These are phyloP conservation scores for Wallacemonas sp. DNA, from an alignment of 208 protist genomes.

Conservation along the genomic window DNA sequence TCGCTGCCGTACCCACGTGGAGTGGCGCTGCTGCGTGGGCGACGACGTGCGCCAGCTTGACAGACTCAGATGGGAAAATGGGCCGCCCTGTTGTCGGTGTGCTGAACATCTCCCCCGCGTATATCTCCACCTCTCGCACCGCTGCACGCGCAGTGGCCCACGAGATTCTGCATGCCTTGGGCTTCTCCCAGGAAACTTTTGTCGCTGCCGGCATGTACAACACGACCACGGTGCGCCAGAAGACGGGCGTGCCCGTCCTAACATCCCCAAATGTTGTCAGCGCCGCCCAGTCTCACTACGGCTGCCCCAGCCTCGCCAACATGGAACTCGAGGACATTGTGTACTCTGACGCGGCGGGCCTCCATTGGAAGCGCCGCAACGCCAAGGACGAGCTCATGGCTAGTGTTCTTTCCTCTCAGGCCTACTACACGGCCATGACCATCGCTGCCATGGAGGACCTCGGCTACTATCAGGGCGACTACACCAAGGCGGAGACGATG, in stretches of 20 bases:
- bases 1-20: slow-evolving; percentile 12
- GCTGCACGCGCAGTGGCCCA: slow-evolving; percentile 27
- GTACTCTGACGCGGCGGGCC: no score
- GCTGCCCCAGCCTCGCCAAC: no score
- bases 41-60: background rate
- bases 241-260: background rate
- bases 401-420: no score
- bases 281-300: no score
- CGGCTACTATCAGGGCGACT: slow-evolving; percentile 52
- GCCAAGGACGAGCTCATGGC: no score
- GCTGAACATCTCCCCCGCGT: slow-evolving; percentile 23
- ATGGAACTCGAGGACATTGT: no score
- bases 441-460: slow-evolving; percentile 65
- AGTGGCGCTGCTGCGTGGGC: slow-evolving; percentile 19
- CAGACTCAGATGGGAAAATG: no score
- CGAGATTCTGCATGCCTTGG: slow-evolving; percentile 44
- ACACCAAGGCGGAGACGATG: slow-evolving; percentile 38
- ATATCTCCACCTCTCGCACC: background rate
- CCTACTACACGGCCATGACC: slow-evolving; percentile 47
- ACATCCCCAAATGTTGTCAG: background rate
- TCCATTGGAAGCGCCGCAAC: slow-evolving; percentile 32
- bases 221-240: background rate
- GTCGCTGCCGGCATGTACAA: no score
- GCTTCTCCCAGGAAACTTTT: slow-evolving; percentile 23
- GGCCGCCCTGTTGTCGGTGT: slow-evolving; percentile 26